Evolutionary conservation across 2,329 filamentous ascomycete genomes (phyloP).

Genomic region (Cytospora chrysosperma): DNA sequence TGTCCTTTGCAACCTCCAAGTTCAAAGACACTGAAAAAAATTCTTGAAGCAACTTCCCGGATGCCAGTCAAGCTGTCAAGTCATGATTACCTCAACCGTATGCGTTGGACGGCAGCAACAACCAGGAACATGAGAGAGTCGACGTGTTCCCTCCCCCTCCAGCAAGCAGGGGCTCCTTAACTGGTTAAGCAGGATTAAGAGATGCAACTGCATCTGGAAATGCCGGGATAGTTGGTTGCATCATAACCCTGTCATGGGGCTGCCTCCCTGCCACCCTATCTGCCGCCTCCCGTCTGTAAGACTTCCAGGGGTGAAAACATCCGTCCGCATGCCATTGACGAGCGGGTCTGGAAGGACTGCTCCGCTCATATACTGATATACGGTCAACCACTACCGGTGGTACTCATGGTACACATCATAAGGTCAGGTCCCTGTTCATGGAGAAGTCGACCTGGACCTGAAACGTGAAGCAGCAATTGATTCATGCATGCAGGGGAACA

Average conservation of each 20-base stretch:
- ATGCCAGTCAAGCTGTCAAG: neutral
- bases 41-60: neutral
- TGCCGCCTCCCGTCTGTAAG: constrained; percentile 13
- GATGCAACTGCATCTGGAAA: neutral
- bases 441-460: too few relatives aligned
- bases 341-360: neutral
- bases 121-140: neutral
- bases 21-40: neutral
- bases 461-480: neutral
- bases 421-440: too few relatives aligned
- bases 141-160: neutral
- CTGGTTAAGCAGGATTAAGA: neutral
- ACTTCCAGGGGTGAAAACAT: constrained; percentile 4
- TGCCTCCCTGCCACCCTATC: constrained; percentile 7
- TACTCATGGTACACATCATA: neutral
- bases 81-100: neutral
- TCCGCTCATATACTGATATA: neutral
- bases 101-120: neutral
- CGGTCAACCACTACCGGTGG: too few relatives aligned
- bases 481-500: neutral
- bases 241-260: constrained; percentile 18
- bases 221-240: constrained; percentile 13
- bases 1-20: neutral
- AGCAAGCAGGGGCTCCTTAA: neutral
- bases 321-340: constrained; percentile 9